Base-by-base conservation (phyloP, 2,329 filamentous ascomycete genomes). In the Fusarium ramigenum region DNA sequence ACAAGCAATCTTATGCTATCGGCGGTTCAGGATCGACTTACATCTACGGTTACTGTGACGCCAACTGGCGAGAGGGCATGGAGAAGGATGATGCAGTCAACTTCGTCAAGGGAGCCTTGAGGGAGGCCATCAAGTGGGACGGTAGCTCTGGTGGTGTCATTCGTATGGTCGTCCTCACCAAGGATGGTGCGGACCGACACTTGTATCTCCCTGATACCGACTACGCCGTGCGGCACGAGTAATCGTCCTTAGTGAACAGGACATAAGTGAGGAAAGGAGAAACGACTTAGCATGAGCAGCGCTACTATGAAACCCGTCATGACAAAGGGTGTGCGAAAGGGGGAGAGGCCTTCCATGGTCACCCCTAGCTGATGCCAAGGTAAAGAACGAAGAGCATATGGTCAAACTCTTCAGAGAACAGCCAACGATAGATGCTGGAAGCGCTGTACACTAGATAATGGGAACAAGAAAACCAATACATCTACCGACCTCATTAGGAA, bases 91-190 rank as follows among this genome's bases (percentile, higher is more conserved):
- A 97, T 71, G 96, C 96, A 2, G 91, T 99, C 74, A 84, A 91
- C 44, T 99, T 99, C 79, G 96, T 99, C 82, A 98, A 97, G 86
- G 93, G 91, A 53, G 92, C 96, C 37, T 86, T 99, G 80, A 87
- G 90, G 79, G 96, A 99, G 87, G 96, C 96, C 21, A 98, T 99
- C 89, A 97, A 97, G 86, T 99, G 96, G 96, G 96, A 99, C 82
- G 96, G 96, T 74, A 98, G 95, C 87, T 98, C 96, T 7, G 96
- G 96, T 75, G 96, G 96, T 85, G 96, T 99, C 69, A 99, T 99
- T 80, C 91, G 96, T 78, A 94, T 99, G 93, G 96, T 98, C 71
- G 96, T 99, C 67, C 85, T 99, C 84, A 99, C 96, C 72, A 91
- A 91, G 79, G 91, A 93, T 80, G 96, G 96, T 40, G 95, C 96